A percentile compares a stretch with the other conserved stretches of the same genome.
Conservation (phyloP, 441 rosid species). For the Pelargonium myrrhifolium region DNA sequence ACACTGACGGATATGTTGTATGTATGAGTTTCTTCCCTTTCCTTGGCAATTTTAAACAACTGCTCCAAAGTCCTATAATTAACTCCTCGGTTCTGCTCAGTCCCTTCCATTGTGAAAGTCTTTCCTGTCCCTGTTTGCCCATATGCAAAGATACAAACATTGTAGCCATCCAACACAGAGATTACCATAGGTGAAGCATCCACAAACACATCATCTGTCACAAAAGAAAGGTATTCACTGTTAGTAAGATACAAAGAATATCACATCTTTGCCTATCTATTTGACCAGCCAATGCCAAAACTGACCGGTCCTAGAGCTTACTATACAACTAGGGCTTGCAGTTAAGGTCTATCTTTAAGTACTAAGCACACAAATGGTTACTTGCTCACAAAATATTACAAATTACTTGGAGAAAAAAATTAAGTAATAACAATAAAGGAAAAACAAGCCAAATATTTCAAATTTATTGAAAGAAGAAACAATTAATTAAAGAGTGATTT, state of each 20-base stretch:
- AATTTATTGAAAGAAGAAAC: neutral
- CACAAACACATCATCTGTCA: slow-evolving; percentile 68
- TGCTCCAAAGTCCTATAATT: slow-evolving; percentile 74
- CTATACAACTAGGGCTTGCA: neutral
- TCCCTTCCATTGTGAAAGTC: slow-evolving; percentile 92
- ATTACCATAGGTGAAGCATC: slow-evolving; percentile 80
- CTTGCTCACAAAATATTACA: neutral
- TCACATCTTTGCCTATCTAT: neutral
- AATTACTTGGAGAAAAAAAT: too few relatives aligned
- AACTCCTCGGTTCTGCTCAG: slow-evolving; percentile 79
- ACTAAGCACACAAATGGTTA: neutral
- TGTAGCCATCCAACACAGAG: slow-evolving; percentile 90
- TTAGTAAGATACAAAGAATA: neutral
- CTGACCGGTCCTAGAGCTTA: neutral
- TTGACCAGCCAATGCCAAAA: neutral
- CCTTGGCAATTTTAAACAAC: slow-evolving; percentile 55
- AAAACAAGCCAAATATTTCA: neutral
- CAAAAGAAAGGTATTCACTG: slow-evolving; percentile 13
- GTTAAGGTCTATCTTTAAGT: neutral
- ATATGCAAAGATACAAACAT: slow-evolving; percentile 87
- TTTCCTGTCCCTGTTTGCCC: slow-evolving; percentile 97
- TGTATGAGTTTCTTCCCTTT: slow-evolving; percentile 44
- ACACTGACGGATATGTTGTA: slow-evolving; percentile 83
- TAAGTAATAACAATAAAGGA: neutral
- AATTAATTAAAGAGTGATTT: neutral